Conservation (phyloP, 208 protist genomes). For the Naegleria fowleri region DNA sequence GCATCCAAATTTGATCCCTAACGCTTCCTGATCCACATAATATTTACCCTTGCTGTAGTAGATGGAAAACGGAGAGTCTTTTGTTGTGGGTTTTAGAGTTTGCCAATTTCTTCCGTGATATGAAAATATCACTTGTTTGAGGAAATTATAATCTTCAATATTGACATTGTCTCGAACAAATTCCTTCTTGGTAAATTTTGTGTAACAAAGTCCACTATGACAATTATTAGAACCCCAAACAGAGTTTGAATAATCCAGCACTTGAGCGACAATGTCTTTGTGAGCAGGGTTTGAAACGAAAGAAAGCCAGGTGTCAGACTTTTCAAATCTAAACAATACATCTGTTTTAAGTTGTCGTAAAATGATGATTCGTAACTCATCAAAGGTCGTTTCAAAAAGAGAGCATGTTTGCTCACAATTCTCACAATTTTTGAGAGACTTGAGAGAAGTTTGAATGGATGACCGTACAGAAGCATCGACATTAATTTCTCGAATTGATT, state of each 20-base stretch:
- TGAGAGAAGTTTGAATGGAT: neutral
- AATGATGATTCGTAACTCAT: neutral
- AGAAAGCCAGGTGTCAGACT: neutral
- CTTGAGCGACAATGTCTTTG: neutral
- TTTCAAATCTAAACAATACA: neutral
- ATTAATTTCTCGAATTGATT: neutral
- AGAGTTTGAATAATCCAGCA: neutral
- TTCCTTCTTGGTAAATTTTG: neutral
- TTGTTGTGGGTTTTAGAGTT: neutral
- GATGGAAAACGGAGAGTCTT: neutral
- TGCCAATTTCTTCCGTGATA: neutral
- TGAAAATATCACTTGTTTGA: neutral
- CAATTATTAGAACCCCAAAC: neutral
- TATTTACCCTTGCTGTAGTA: neutral
- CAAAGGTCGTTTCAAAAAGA: neutral
- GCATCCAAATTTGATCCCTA: neutral
- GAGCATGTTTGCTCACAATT: neutral
- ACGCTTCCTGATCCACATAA: neutral
- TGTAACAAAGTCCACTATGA: neutral
- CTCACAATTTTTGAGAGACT: neutral
- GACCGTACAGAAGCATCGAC: neutral
- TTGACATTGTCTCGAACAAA: neutral
- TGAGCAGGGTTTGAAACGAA: neutral
- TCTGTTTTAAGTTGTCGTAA: neutral
- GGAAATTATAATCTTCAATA: neutral